Conservation (phyloP, 148 eudicot genomes). For the Cornus kousa region DNA sequence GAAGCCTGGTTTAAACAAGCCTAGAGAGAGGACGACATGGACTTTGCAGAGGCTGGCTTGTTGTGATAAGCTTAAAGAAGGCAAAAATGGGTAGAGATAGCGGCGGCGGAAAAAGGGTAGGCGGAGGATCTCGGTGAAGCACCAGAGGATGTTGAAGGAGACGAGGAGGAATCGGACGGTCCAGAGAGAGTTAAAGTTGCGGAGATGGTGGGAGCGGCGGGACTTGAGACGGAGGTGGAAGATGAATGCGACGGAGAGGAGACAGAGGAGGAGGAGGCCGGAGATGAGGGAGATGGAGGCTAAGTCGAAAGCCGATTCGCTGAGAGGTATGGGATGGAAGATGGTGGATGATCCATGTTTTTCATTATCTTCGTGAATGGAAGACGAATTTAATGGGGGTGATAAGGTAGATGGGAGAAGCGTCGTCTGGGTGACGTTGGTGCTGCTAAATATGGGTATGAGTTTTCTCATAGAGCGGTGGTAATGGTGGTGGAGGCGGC, state of each 20-base stretch:
- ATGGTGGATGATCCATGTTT: neutral
- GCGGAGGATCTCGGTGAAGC: conserved; percentile 43
- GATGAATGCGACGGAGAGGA: conserved; percentile 40
- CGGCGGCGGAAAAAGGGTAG: conserved; percentile 37
- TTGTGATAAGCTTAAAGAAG: conserved; percentile 17
- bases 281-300: conserved; percentile 32
- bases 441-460: neutral
- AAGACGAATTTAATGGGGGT: neutral
- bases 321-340: conserved; percentile 18
- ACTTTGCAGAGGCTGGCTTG: conserved; percentile 45
- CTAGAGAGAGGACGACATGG: conserved; percentile 59
- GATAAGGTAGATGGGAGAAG: neutral
- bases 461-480: conserved; percentile 18
- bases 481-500: neutral
- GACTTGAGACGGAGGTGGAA: conserved; percentile 45
- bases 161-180: conserved; percentile 49
- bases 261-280: conserved; percentile 38
- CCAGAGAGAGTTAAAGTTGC: conserved; percentile 54
- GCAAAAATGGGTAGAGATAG: conserved; percentile 27
- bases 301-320: conserved; percentile 36
- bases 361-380: too few species aligned
- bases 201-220: conserved; percentile 30
- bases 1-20: conserved; percentile 66
- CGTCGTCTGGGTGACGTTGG: conserved; percentile 1
- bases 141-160: conserved; percentile 41